Evolutionary conservation across 2,329 filamentous ascomycete species (phyloP).

Genomic region (Aspergillus vadensis): DNA sequence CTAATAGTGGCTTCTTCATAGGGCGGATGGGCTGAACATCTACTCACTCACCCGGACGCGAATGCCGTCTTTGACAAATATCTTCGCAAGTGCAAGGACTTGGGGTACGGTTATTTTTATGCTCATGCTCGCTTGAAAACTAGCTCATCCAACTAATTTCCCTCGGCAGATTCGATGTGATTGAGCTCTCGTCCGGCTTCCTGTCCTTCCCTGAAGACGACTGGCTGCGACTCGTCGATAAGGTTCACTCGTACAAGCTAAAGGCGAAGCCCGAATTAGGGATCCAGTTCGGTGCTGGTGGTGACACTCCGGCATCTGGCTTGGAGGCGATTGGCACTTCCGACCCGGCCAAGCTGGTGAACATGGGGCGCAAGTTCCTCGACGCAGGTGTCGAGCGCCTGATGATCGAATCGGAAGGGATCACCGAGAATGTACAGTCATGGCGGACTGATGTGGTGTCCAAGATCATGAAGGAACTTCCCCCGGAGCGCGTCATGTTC

Average conservation of each 20-base stretch:
- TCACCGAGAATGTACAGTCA: slow-evolving; percentile 57
- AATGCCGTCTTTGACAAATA: slow-evolving; percentile 54
- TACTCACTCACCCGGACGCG: slow-evolving; percentile 53
- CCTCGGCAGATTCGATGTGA: slow-evolving; percentile 52
- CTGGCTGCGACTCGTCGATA: slow-evolving; percentile 56
- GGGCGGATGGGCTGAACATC: slow-evolving; percentile 59
- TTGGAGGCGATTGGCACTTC: slow-evolving; percentile 53
- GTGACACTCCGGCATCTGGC: slow-evolving; percentile 52
- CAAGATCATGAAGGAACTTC: slow-evolving; percentile 54
- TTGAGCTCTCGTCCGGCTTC: slow-evolving; percentile 58
- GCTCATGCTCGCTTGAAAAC: neutral
- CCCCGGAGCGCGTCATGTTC: slow-evolving; percentile 59
- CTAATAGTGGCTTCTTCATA: slow-evolving; percentile 18
- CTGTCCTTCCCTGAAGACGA: slow-evolving; percentile 57
- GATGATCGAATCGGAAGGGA: slow-evolving; percentile 63
- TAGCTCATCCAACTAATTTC: slow-evolving; percentile 4
- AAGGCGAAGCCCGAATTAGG: slow-evolving; percentile 59
- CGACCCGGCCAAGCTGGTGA: slow-evolving; percentile 53
- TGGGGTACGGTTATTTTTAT: slow-evolving; percentile 40
- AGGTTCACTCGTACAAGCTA: slow-evolving; percentile 51
- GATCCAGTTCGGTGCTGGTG: slow-evolving; percentile 60
- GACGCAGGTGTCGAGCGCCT: slow-evolving; percentile 56
- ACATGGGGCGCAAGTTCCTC: slow-evolving; percentile 54
- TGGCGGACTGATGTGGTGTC: slow-evolving; percentile 61
- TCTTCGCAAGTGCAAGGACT: slow-evolving; percentile 54